phyloP scores from a whole-genome alignment of 805 yeast species.

The Clavispora asparagi region DNA sequence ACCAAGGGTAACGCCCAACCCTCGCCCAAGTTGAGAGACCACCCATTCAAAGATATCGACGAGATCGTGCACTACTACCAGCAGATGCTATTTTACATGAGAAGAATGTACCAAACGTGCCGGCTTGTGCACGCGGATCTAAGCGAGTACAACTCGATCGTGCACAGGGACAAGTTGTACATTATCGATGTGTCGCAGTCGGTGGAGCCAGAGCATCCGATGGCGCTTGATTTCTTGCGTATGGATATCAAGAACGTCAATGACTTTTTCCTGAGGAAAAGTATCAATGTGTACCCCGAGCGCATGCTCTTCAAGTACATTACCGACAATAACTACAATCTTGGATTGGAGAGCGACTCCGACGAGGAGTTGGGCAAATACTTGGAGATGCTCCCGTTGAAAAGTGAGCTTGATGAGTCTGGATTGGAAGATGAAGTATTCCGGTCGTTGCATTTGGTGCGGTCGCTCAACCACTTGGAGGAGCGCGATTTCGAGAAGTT shows the following conservation, averaged over 20 bases:
- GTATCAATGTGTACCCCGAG: constrained; percentile 77
- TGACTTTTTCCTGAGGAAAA: constrained; percentile 70
- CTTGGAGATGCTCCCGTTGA: constrained; percentile 52
- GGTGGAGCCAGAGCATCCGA: constrained; percentile 97
- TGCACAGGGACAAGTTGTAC: constrained; percentile 72
- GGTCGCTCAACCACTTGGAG: constrained; percentile 77
- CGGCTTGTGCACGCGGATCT: constrained; percentile 94
- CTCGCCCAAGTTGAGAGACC: constrained; percentile 84
- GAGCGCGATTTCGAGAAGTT: constrained; percentile 86
- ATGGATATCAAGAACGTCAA: constrained; percentile 98
- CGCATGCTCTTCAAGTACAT: constrained; percentile 75
- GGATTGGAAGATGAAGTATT: constrained; percentile 79
- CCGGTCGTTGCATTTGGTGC: constrained; percentile 69
- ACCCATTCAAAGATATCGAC: constrained; percentile 62
- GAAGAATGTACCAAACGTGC: constrained; percentile 83
- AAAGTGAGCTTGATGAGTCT: constrained; percentile 47
- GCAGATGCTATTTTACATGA: constrained; percentile 77
- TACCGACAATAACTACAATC: constrained; percentile 41
- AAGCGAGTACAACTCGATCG: constrained; percentile 88
- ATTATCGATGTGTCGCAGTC: constrained; percentile 96
- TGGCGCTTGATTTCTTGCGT: constrained; percentile 88
- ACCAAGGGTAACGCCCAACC: constrained; percentile 80
- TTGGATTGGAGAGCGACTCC: constrained; percentile 34
- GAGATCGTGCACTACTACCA: constrained; percentile 66
- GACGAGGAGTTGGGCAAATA: constrained; percentile 37